Evolutionary conservation across 805 yeast genomes (phyloP).

Genomic region (Jamesozyma lodderae): DNA sequence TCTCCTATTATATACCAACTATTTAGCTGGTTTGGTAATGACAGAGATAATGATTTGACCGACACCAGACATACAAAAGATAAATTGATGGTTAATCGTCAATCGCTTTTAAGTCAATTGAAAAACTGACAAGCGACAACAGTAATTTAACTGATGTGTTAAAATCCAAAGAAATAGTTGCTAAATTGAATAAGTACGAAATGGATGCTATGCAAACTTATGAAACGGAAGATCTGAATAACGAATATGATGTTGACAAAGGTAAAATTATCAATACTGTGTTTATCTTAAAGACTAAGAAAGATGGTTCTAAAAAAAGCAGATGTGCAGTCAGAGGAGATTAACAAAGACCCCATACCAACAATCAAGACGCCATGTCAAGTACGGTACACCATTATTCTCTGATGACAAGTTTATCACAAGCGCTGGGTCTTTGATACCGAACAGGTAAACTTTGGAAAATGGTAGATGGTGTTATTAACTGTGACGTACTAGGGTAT

Average conservation of each 20-base stretch:
- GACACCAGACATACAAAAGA: background rate
- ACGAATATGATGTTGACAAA: background rate
- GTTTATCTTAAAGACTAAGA: slow-evolving; percentile 10
- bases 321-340: slow-evolving; percentile 12
- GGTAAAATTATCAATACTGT: slow-evolving; percentile 6
- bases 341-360: slow-evolving; percentile 8
- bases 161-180: background rate
- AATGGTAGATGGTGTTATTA: too few species aligned
- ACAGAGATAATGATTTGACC: background rate
- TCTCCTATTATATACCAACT: background rate
- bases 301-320: slow-evolving; percentile 11
- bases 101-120: too few species aligned
- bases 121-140: too few species aligned
- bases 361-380: slow-evolving; percentile 5
- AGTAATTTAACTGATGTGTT: background rate
- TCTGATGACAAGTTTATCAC: slow-evolving; percentile 7
- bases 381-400: slow-evolving; percentile 11
- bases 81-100: too few species aligned
- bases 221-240: background rate
- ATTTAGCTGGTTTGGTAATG: background rate
- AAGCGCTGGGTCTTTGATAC: slow-evolving; percentile 5
- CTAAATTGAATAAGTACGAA: slow-evolving; percentile 1
- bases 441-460: too few species aligned
- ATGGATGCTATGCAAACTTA: slow-evolving; percentile 9
- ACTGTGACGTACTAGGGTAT: too few species aligned